A percentile compares a stretch with the other conserved stretches of the same genome.
Conservation (phyloP, 2,329 filamentous ascomycete genomes). For the Alternaria longipes region DNA sequence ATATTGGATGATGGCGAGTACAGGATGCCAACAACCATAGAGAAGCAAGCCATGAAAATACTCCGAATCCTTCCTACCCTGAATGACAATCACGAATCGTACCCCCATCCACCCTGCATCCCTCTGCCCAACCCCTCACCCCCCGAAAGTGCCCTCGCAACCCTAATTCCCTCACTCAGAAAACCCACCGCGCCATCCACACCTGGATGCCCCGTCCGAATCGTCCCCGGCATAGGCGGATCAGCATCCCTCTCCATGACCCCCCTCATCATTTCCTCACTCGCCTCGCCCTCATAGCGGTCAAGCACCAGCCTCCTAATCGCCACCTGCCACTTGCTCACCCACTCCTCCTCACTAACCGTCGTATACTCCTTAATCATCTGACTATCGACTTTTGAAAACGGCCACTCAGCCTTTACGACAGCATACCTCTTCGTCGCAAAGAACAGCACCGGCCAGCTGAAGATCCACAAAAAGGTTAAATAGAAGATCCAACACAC, state of each 20-base stretch:
- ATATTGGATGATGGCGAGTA: not conserved
- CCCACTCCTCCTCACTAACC: slow-evolving; percentile 65
- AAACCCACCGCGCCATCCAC: slow-evolving; percentile 46
- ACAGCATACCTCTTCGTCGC: slow-evolving; percentile 74
- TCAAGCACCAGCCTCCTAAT: slow-evolving; percentile 68
- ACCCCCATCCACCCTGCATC: slow-evolving; percentile 47
- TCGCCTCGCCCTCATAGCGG: slow-evolving; percentile 64
- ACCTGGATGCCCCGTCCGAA: slow-evolving; percentile 41
- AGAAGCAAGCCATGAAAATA: not conserved
- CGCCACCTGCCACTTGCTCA: slow-evolving; percentile 68
- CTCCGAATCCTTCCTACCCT: not conserved
- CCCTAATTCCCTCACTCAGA: slow-evolving; percentile 45
- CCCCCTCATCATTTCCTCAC: slow-evolving; percentile 54
- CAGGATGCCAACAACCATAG: not conserved
- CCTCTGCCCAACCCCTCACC: slow-evolving; percentile 25
- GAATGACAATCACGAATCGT: slow-evolving; percentile 29
- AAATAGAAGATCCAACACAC: slow-evolving; percentile 71
- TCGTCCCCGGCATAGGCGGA: slow-evolving; percentile 43
- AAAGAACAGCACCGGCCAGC: slow-evolving; percentile 76
- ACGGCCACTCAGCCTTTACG: slow-evolving; percentile 68
- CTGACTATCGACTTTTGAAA: slow-evolving; percentile 51
- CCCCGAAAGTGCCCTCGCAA: slow-evolving; percentile 39
- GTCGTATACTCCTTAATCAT: slow-evolving; percentile 60
- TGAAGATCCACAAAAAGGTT: slow-evolving; percentile 73
- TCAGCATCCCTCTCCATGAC: slow-evolving; percentile 56